Percentiles rank a stretch among this genome's conserved stretches.
phyloP scores from a whole-genome alignment of 2,329 filamentous ascomycete species.

The Calonectria crousiana region DNA sequence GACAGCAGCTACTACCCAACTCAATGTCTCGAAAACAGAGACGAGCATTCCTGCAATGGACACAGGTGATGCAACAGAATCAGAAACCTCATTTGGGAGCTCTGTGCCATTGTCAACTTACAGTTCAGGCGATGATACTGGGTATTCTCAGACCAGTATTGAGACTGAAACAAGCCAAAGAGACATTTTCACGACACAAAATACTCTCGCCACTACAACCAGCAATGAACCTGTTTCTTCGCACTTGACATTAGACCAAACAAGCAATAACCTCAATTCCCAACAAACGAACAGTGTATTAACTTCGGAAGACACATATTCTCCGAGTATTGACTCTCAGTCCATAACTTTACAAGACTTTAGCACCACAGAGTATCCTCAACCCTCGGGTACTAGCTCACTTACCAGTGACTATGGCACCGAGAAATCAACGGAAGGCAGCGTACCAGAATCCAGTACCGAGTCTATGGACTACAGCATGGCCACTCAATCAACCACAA shows the following conservation, averaged over 20 bases:
- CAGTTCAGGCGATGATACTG: neutral
- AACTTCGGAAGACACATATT: neutral
- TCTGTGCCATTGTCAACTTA: neutral
- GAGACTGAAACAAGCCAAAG: neutral
- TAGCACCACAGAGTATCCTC: neutral
- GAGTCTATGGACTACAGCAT: too few relatives aligned
- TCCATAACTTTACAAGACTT: neutral
- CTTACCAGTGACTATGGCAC: too few relatives aligned
- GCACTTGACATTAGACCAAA: neutral
- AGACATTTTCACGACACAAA: neutral
- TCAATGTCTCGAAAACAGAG: neutral
- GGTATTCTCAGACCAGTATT: neutral
- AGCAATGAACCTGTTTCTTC: neutral
- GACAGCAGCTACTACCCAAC: neutral
- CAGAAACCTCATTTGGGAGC: neutral
- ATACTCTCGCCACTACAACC: neutral
- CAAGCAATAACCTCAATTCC: neutral
- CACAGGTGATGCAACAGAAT: neutral
- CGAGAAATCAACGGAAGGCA: too few relatives aligned
- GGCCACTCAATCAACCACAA: neutral
- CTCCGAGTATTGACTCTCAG: neutral
- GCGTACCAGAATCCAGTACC: too few relatives aligned
- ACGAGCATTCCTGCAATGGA: neutral
- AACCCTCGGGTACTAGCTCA: neutral
- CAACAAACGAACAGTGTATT: neutral